Evolutionary conservation across 1,284 basidiomycete species (phyloP).

Genomic region (Tilletia caries): DNA sequence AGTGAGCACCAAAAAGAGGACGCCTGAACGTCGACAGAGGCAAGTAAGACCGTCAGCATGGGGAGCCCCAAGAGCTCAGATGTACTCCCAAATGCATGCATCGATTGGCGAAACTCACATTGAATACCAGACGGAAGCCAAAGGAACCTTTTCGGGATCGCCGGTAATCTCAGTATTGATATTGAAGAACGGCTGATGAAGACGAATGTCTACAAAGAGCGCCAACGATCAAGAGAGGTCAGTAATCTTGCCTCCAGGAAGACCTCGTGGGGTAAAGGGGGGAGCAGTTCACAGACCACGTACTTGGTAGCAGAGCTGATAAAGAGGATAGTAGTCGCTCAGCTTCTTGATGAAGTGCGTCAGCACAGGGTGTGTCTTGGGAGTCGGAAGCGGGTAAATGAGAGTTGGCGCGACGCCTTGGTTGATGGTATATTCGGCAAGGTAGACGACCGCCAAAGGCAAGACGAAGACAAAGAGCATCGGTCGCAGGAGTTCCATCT

Average conservation of each 20-base stretch:
- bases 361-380: constrained; percentile 63
- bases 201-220: constrained; percentile 81
- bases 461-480: constrained; percentile 48
- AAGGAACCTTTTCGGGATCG: constrained; percentile 70
- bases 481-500: constrained; percentile 43
- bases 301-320: constrained; percentile 52
- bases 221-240: too few relatives aligned
- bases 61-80: not conserved
- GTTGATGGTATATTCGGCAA: constrained; percentile 53
- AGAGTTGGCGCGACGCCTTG: constrained; percentile 70
- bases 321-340: constrained; percentile 86
- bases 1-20: constrained; percentile 64
- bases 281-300: not conserved
- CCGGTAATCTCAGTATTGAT: constrained; percentile 73
- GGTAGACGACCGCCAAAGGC: constrained; percentile 49
- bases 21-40: constrained; percentile 45
- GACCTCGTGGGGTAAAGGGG: not conserved
- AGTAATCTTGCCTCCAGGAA: too few relatives aligned
- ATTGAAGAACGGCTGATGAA: constrained; percentile 92
- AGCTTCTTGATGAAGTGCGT: constrained; percentile 76
- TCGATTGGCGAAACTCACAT: not conserved
- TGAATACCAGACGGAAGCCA: constrained; percentile 72
- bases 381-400: constrained; percentile 76
- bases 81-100: too few relatives aligned
- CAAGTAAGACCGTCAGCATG: not conserved